A percentile compares a stretch with the other conserved stretches of the same genome.
Evolutionary conservation across 2,329 filamentous ascomycete genomes (phyloP).

Genomic region (Ceratocystis eucalypticola): DNA sequence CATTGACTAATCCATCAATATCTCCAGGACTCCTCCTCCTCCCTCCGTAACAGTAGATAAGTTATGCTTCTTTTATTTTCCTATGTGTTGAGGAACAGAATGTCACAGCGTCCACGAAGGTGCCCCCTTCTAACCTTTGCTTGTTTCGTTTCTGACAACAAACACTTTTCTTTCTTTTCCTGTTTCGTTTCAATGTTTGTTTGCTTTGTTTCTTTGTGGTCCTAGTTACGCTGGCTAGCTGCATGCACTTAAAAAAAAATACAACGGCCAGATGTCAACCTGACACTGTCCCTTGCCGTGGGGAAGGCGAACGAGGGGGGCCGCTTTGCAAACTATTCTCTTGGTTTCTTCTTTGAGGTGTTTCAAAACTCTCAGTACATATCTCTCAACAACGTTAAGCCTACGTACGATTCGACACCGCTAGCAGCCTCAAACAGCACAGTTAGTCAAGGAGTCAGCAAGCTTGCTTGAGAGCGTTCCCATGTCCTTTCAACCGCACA

Average conservation of each 20-base stretch:
- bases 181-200: slow-evolving; percentile 12
- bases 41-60: too few species aligned
- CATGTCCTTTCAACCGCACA: not conserved
- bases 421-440: not conserved
- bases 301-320: not conserved
- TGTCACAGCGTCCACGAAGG: not conserved
- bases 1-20: too few species aligned
- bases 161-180: not conserved
- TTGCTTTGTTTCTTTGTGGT: not conserved
- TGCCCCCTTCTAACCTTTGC: not conserved
- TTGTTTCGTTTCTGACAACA: not conserved
- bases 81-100: not conserved
- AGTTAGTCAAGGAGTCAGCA: not conserved
- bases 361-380: not conserved
- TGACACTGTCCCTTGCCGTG: not conserved
- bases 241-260: not conserved
- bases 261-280: not conserved
- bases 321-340: not conserved
- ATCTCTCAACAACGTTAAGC: not conserved
- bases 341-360: not conserved
- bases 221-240: not conserved
- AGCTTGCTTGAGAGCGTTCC: not conserved
- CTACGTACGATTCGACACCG: not conserved
- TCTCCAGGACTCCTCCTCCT: too few species aligned
- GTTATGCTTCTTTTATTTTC: slow-evolving; percentile 2